phyloP scores from a whole-genome alignment of 192 early-diverging fungal species.

The Spizellomyces sp. region DNA sequence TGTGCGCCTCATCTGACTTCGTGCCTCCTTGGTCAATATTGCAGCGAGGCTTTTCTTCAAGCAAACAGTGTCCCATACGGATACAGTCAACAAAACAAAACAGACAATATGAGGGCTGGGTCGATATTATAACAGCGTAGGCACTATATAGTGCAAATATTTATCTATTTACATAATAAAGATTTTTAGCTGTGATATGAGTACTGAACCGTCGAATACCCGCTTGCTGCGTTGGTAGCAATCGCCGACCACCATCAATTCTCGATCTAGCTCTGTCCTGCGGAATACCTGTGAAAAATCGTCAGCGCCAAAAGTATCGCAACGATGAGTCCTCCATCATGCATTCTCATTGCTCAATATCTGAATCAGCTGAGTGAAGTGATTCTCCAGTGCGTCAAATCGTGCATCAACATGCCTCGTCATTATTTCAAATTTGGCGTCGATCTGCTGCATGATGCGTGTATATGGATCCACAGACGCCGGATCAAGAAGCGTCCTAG shows the following conservation, averaged over 20 bases:
- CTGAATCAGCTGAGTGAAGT: background rate
- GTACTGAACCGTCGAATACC: too few relatives aligned
- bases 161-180: too few relatives aligned
- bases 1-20: background rate
- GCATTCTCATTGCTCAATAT: too few relatives aligned
- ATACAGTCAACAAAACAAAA: slow-evolving; percentile 5
- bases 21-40: background rate
- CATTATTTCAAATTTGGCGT: slow-evolving; percentile 2
- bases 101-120: slow-evolving; percentile 1
- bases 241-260: too few relatives aligned
- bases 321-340: too few relatives aligned
- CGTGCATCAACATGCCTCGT: slow-evolving; percentile 16
- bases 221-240: too few relatives aligned
- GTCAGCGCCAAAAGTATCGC: too few relatives aligned
- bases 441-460: slow-evolving; percentile 3
- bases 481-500: too few relatives aligned
- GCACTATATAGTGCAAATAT: too few relatives aligned
- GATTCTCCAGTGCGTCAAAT: slow-evolving; percentile 10
- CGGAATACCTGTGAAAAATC: too few relatives aligned
- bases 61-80: background rate
- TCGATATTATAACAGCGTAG: background rate
- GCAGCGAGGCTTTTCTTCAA: background rate
- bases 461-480: background rate
- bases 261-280: too few relatives aligned
- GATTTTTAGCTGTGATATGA: too few relatives aligned